Base-by-base conservation (phyloP, 225 moss, liverwort and hornwort species). In the Marchantia polymorpha region DNA sequence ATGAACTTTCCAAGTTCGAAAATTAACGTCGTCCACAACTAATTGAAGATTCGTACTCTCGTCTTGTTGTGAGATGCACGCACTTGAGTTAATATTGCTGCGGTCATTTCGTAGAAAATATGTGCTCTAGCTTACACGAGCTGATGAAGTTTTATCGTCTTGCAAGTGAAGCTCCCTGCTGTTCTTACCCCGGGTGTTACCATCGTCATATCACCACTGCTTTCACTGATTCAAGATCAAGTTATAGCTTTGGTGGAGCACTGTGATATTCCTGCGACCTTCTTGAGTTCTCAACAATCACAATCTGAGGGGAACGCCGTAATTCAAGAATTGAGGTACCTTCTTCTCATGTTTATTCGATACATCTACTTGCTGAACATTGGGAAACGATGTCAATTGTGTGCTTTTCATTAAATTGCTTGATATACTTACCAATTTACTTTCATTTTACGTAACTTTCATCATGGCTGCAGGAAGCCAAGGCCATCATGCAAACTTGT, bases 181-280 rank as follows among this genome's bases (percentile, higher is more conserved):
- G 83, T 88, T 30, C 83, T 88, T 26, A 81, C 79, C 53, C 85
- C 88, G 50, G 88, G 88, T 63, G 79, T 88, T 50, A 88, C 88
- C 5, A 79, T 88, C 73, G 88, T 88, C 20, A 79, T 88, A 79
- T 88, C 88, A 63, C 88, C 88, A 8, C 79, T 88, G 10, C 81
- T 88, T 14, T 88, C 88, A 16, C 76, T 88, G n/a, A 88, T 88
- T 27, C 88, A 88, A 85, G 88, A 88, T 85, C 88, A 88, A 67
- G 88, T 88, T 26, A 64, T 83, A 69, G 83, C 85, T 25, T 67
- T 88, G 88, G 85, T 88, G 54, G 83, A 85, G 25, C 72, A 82
- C 16, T 88, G 63, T 64, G 85, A 81, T 12, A 83, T 88, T 51
- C 88, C 88, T 53, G 85, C 88, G 22, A 85, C 88, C 9, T 88